Percentiles rank a stretch among this genome's conserved stretches.
Evolutionary conservation across 495 filamentous ascomycete species (phyloP).

Genomic region (Penicillium psychrofluorescens): DNA sequence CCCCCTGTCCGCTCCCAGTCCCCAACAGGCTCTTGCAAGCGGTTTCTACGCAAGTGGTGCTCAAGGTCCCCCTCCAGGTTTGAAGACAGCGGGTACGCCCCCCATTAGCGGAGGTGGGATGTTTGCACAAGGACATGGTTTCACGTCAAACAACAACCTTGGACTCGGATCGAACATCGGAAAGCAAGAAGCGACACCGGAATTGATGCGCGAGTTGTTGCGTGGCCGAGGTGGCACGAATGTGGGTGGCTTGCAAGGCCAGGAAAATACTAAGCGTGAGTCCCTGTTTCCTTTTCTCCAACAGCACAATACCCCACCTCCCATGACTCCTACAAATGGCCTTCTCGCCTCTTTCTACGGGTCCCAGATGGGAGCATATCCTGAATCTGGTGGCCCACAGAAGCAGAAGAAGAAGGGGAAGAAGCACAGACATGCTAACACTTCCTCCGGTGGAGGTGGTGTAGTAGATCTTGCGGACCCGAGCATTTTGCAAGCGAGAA

Average conservation of each 20-base stretch:
- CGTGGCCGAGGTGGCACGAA: constrained; percentile 50
- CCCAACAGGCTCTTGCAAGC: constrained; percentile 35
- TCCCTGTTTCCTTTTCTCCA: constrained; percentile 76
- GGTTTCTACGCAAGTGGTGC: constrained; percentile 54
- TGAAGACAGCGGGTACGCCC: constrained; percentile 90
- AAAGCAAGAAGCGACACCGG: constrained; percentile 66
- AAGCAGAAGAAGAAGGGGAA: constrained; percentile 99
- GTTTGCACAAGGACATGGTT: constrained; percentile 72
- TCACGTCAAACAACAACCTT: constrained; percentile 58
- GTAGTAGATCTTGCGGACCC: constrained; percentile 99
- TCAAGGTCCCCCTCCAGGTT: constrained; percentile 86
- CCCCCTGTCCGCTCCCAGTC: constrained; percentile 50
- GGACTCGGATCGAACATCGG: constrained; percentile 58
- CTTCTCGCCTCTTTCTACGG: constrained; percentile 86
- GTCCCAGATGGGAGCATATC: constrained; percentile 71
- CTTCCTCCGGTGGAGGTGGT: constrained; percentile 97
- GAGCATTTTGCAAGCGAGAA: constrained; percentile 97
- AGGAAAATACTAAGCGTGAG: constrained; percentile 94
- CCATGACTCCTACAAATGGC: constrained; percentile 81
- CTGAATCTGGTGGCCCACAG: constrained; percentile 68
- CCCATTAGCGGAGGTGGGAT: constrained; percentile 71
- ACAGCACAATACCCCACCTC: constrained; percentile 78
- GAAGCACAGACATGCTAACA: constrained; percentile 99
- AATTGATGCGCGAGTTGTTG: constrained; percentile 74
- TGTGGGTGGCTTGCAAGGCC: constrained; percentile 52